Percentiles rank a stretch among this genome's conserved stretches.
Evolutionary conservation across 148 eudicot genomes (phyloP).

Genomic region (Amaranthus palmeri): DNA sequence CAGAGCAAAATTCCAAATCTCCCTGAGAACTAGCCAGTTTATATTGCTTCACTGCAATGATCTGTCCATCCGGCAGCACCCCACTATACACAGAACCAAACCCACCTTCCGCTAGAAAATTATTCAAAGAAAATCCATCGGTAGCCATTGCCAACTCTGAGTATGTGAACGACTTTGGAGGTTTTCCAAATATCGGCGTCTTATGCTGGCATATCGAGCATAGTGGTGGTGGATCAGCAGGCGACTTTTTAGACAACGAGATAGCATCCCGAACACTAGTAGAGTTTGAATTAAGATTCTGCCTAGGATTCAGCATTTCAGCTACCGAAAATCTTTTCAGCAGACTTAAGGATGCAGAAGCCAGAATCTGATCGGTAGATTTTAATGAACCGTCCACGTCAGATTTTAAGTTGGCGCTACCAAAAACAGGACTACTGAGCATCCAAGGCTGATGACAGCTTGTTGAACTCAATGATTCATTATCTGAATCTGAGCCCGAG

Average conservation of each 20-base stretch:
- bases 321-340: constrained; percentile 24
- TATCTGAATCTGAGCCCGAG: constrained; percentile 41
- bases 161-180: constrained; percentile 65
- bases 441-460: constrained; percentile 51
- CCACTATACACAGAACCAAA: constrained; percentile 83
- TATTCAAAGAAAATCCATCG: constrained; percentile 52
- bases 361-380: constrained; percentile 26
- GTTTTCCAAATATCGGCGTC: constrained; percentile 66
- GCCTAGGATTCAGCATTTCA: constrained; percentile 27
- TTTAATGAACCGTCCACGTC: constrained; percentile 25
- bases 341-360: constrained; percentile 27
- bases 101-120: constrained; percentile 88
- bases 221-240: constrained; percentile 65
- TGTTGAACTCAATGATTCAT: constrained; percentile 44
- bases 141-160: constrained; percentile 68
- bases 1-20: constrained; percentile 74
- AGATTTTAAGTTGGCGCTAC: constrained; percentile 22
- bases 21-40: constrained; percentile 84
- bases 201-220: constrained; percentile 73
- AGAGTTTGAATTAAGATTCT: constrained; percentile 24
- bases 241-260: constrained; percentile 43
- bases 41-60: constrained; percentile 79
- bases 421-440: constrained; percentile 30
- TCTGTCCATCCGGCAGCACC: constrained; percentile 62
- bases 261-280: constrained; percentile 43